phyloP scores from a whole-genome alignment of 2,329 filamentous ascomycete genomes.

The Ophiostoma quercus region DNA sequence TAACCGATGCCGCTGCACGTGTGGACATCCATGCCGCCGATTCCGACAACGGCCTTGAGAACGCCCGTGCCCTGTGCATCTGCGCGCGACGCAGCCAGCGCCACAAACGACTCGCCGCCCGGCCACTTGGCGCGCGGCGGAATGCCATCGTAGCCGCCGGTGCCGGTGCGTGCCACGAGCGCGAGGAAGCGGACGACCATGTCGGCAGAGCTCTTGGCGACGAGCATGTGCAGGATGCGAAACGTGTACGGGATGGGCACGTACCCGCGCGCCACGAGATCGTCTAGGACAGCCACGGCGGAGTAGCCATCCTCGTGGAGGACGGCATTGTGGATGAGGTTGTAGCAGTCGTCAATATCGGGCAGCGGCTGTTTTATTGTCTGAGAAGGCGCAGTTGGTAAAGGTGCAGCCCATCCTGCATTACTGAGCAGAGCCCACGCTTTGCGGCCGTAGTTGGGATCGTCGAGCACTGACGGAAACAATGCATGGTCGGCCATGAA shows the following conservation, averaged over 20 bases:
- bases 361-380: not conserved
- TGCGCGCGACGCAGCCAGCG: not conserved
- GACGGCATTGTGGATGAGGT: not conserved
- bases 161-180: not conserved
- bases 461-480: not conserved
- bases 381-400: not conserved
- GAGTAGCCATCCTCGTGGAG: not conserved
- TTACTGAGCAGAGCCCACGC: not conserved
- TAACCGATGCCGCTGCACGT: not conserved
- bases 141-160: not conserved
- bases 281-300: not conserved
- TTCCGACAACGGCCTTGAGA: not conserved
- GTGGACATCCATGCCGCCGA: not conserved
- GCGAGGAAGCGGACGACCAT: not conserved
- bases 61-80: not conserved
- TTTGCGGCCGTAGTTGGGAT: not conserved
- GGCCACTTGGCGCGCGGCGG: not conserved
- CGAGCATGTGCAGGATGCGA: not conserved
- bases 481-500: not conserved
- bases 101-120: not conserved
- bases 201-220: not conserved
- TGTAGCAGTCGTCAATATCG: not conserved
- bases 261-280: not conserved
- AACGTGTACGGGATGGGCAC: not conserved
- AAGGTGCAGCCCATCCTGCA: not conserved